Percentiles rank a stretch among this genome's conserved stretches.
phyloP scores from a whole-genome alignment of 2,329 filamentous ascomycete genomes.

The Phoma sp. region DNA sequence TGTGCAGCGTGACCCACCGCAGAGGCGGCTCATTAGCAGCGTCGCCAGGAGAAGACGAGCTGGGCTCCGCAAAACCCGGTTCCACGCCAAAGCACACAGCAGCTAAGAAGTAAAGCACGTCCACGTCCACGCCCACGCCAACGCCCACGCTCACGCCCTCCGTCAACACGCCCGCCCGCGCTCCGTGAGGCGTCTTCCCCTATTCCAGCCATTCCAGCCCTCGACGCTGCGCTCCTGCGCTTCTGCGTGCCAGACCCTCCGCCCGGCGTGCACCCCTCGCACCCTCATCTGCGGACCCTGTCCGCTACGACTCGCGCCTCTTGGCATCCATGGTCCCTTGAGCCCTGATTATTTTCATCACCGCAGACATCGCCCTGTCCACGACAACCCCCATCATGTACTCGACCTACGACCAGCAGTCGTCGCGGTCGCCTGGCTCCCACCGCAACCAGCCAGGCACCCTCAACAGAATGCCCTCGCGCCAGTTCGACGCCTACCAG shows the following conservation, averaged over 20 bases:
- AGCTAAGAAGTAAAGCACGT: too few species aligned
- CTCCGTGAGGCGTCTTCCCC: conserved; percentile 26
- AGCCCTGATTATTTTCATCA: conserved; percentile 35
- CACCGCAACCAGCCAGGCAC: conserved; percentile 70
- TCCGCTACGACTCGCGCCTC: conserved; percentile 17
- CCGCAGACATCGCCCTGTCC: conserved; percentile 22
- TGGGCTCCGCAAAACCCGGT: conserved; percentile 30
- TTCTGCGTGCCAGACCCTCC: not conserved
- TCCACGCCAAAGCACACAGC: conserved; percentile 17
- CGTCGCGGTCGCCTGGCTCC: conserved; percentile 75
- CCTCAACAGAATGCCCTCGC: conserved; percentile 74
- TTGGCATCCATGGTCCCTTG: conserved; percentile 18
- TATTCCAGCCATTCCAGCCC: conserved; percentile 18
- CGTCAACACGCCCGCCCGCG: conserved; percentile 25
- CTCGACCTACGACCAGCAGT: conserved; percentile 45
- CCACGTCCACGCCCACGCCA: too few species aligned
- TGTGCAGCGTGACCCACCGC: conserved; percentile 23
- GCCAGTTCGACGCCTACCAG: conserved; percentile 77
- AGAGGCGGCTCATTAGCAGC: conserved; percentile 12
- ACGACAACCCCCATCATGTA: conserved; percentile 42
- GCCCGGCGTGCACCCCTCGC: conserved; percentile 2
- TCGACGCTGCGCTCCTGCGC: not conserved
- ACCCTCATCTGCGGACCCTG: conserved; percentile 25
- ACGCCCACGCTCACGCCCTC: conserved; percentile 18
- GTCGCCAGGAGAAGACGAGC: conserved; percentile 28